Evolutionary conservation across 805 yeast species (phyloP).

Genomic region (Saturnispora zaruensis): DNA sequence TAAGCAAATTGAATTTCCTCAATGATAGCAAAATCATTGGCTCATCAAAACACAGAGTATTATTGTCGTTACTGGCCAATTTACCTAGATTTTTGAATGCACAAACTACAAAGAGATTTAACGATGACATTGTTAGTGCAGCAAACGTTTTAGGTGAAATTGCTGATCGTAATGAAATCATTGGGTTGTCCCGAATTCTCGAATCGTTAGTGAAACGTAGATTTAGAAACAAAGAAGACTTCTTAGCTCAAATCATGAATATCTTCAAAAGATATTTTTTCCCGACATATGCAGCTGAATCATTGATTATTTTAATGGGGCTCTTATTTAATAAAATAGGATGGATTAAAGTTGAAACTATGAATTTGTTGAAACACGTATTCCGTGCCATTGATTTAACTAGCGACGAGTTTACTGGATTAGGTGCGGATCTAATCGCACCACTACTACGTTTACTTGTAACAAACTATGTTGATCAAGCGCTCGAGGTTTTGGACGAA

Average conservation of each 20-base stretch:
- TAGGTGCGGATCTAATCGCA: conserved; percentile 91
- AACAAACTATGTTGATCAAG: conserved; percentile 83
- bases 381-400: conserved; percentile 73
- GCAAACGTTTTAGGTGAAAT: conserved; percentile 51
- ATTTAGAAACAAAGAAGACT: conserved; percentile 87
- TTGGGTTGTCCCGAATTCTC: conserved; percentile 57
- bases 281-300: conserved; percentile 65
- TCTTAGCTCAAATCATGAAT: conserved; percentile 68
- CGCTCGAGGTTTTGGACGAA: conserved; percentile 83
- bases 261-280: conserved; percentile 63
- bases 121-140: conserved; percentile 42
- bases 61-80: conserved; percentile 67
- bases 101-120: conserved; percentile 46
- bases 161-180: conserved; percentile 48
- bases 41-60: conserved; percentile 54
- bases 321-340: conserved; percentile 63
- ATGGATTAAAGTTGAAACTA: conserved; percentile 76
- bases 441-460: conserved; percentile 73
- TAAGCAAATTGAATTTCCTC: conserved; percentile 61
- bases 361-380: conserved; percentile 64
- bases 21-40: conserved; percentile 74
- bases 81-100: conserved; percentile 82
- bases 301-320: conserved; percentile 69
- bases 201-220: conserved; percentile 68
- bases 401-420: conserved; percentile 71